A percentile compares a stretch with the other conserved stretches of the same genome.
Evolutionary conservation across 495 filamentous ascomycete species (phyloP).

Genomic region (Hypoxylon lienhwacheense): DNA sequence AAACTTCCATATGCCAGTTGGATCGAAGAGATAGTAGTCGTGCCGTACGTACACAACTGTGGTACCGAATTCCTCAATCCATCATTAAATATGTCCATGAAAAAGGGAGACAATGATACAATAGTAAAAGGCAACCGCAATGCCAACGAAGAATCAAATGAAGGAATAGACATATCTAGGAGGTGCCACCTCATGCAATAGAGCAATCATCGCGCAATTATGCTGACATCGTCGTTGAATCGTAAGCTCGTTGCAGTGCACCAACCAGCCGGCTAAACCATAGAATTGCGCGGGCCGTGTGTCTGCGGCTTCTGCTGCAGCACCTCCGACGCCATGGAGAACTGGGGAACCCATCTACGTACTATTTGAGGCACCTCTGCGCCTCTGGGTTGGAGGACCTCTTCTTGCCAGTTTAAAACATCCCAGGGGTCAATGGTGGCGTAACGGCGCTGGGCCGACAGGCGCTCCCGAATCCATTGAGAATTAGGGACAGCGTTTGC

Average conservation of each 20-base stretch:
- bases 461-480: slow-evolving; percentile 32
- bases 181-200: slow-evolving; percentile 27
- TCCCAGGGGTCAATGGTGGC: slow-evolving; percentile 39
- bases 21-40: not conserved
- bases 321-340: slow-evolving; percentile 17
- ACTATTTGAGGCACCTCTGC: slow-evolving; percentile 37
- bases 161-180: slow-evolving; percentile 15
- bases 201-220: slow-evolving; percentile 12
- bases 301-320: slow-evolving; percentile 19
- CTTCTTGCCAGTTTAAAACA: slow-evolving; percentile 50
- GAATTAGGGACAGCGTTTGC: slow-evolving; percentile 33
- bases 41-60: not conserved
- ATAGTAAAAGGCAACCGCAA: slow-evolving; percentile 41
- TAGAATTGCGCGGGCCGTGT: slow-evolving; percentile 31
- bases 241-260: slow-evolving; percentile 18
- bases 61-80: not conserved
- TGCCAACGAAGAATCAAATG: slow-evolving; percentile 35
- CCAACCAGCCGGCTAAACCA: slow-evolving; percentile 33
- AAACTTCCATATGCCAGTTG: slow-evolving; percentile 3
- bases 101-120: slow-evolving; percentile 30
- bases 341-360: slow-evolving; percentile 41
- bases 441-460: slow-evolving; percentile 34
- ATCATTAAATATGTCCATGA: slow-evolving; percentile 32
- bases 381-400: slow-evolving; percentile 32
- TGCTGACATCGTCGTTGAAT: slow-evolving; percentile 19